phyloP scores from a whole-genome alignment of 768 basidiomycete species.

The Lanmaoa pseudosensibilis region DNA sequence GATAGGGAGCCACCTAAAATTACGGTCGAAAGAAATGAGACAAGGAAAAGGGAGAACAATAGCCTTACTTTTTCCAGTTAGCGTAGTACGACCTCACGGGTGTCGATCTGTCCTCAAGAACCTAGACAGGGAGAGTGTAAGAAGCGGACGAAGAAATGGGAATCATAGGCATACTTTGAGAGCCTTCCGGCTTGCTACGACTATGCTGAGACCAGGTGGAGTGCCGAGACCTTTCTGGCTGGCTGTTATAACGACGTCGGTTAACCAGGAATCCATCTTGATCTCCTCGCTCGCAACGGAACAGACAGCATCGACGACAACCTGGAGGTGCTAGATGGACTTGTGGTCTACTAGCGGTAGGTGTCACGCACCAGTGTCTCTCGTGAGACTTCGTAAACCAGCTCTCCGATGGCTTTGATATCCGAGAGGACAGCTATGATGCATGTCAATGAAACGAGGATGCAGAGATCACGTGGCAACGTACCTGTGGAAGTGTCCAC shows the following conservation, averaged over 20 bases:
- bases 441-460: not conserved
- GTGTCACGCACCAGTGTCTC: constrained; percentile 65
- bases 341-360: not conserved
- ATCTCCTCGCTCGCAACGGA: constrained; percentile 96
- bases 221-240: constrained; percentile 92
- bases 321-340: constrained; percentile 37
- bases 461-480: not conserved
- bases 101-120: constrained; percentile 29
- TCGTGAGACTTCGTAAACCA: constrained; percentile 76
- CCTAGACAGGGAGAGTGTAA: not conserved
- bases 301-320: constrained; percentile 92
- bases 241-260: constrained; percentile 86
- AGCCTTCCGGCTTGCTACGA: constrained; percentile 79
- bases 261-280: constrained; percentile 87
- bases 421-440: constrained; percentile 77
- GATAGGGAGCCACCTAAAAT: constrained; percentile 78
- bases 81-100: constrained; percentile 82
- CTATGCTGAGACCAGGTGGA: constrained; percentile 89
- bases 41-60: not conserved
- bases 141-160: not conserved
- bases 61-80: constrained; percentile 75
- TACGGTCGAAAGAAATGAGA: constrained; percentile 1
- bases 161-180: constrained; percentile 48
- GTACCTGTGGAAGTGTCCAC: constrained; percentile 87
- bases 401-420: constrained; percentile 70